Conservation (phyloP, 2,329 filamentous ascomycete genomes). For the Aspergillus sp. region DNA sequence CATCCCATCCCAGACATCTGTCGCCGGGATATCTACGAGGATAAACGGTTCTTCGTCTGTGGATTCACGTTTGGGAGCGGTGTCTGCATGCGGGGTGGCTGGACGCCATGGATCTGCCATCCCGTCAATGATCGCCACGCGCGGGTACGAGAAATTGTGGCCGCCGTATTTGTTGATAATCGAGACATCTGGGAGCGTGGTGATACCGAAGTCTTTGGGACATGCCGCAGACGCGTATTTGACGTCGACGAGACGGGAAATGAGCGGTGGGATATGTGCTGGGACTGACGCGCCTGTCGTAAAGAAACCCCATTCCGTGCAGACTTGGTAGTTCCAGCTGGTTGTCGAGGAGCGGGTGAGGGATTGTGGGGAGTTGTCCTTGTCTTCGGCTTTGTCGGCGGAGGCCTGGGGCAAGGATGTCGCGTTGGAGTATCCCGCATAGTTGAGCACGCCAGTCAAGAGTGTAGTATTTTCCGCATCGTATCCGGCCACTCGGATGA, state of each 20-base stretch:
- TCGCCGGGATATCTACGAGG: slow-evolving; percentile 45
- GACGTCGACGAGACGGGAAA: slow-evolving; percentile 62
- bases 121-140: slow-evolving; percentile 70
- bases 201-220: slow-evolving; percentile 61
- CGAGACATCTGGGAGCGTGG: slow-evolving; percentile 52
- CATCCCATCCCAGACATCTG: slow-evolving; percentile 15
- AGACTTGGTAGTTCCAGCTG: slow-evolving; percentile 53
- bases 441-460: slow-evolving; percentile 49
- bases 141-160: slow-evolving; percentile 62
- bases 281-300: slow-evolving; percentile 65
- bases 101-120: slow-evolving; percentile 72
- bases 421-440: slow-evolving; percentile 47
- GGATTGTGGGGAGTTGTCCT: too few species aligned
- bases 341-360: slow-evolving; percentile 20
- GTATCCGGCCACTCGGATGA: slow-evolving; percentile 9
- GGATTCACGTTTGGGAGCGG: slow-evolving; percentile 48
- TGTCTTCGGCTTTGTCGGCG: not conserved
- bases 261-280: slow-evolving; percentile 53
- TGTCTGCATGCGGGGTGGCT: slow-evolving; percentile 62
- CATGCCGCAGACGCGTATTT: slow-evolving; percentile 57
- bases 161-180: slow-evolving; percentile 70
- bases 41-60: slow-evolving; percentile 61
- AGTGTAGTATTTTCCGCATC: slow-evolving; percentile 32
- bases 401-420: slow-evolving; percentile 29
- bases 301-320: slow-evolving; percentile 65